Base-by-base conservation (phyloP, 2,329 filamentous ascomycete genomes). In the Ilyonectria mors-panacis region DNA sequence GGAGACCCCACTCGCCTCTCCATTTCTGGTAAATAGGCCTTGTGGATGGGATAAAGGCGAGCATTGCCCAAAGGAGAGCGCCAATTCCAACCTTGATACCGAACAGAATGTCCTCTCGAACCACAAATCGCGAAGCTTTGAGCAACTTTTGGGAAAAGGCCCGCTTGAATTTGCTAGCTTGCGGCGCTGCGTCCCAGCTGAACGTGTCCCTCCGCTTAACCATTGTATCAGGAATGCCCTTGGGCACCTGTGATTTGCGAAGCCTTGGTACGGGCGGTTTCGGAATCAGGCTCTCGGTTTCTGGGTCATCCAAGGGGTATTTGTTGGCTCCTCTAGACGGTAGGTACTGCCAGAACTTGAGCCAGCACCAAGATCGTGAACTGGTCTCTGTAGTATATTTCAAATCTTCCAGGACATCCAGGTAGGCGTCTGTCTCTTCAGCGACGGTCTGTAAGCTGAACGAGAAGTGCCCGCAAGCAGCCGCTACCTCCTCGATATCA, bases 381-480 rank as follows among this genome's bases (percentile, higher is more conserved):
- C 87, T 87, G 30, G 88, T 84, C 68, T 92, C 89, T 28, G 89
- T 90, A 19, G 89, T 84, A 69, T 92, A 88, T 78, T 96, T 95
- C 45, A 98, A 82, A 47, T 97, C 93, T 76, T 98, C 94, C 5
- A 99, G 83, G 1, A 96, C 91, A 59, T 94, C 90, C 50, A 99
- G 81, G 73, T 97, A 96, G 13, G 88, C 88, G 71, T 93, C 90
- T 83, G 97, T 93, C 77, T 98, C 94, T 77, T 97, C 93, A 0
- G 94, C 95, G 76, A 98, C 95, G 72, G 96, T 93, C 69, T 96
- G 89, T 28, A 99, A 85, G 48, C 93, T 97, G 78, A 96, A 98
- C 77, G 93, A 95, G 78, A 98, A 99, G 80, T 98, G 95, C 0
- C 96, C 95, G 76, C 96, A 99, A 63, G 95, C 97, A n/a, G 96